Evolutionary conservation across 179 eudicot genomes (phyloP).

Genomic region (Amaranthus tricolor): DNA sequence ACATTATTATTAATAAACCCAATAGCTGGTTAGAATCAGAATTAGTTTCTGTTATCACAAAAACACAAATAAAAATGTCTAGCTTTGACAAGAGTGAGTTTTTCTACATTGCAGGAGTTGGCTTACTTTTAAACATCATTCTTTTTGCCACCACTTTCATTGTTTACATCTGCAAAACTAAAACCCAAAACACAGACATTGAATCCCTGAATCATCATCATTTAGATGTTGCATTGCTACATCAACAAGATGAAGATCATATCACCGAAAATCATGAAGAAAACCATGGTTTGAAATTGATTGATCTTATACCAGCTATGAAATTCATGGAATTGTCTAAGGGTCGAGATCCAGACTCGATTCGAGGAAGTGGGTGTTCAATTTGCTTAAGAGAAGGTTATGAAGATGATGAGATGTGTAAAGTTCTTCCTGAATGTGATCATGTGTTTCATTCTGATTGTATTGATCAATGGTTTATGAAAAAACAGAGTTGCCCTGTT

Average conservation of each 20-base stretch:
- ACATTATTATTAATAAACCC: not conserved
- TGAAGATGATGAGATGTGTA: slow-evolving; percentile 30
- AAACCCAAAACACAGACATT: slow-evolving; percentile 7
- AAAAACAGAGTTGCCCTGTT: slow-evolving; percentile 30
- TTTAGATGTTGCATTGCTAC: too few species aligned
- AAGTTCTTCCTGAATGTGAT: slow-evolving; percentile 28
- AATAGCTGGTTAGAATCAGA: not conserved
- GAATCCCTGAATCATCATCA: slow-evolving; percentile 14
- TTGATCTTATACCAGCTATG: slow-evolving; percentile 20
- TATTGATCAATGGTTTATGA: slow-evolving; percentile 32
- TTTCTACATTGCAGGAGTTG: slow-evolving; percentile 26
- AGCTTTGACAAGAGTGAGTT: slow-evolving; percentile 17
- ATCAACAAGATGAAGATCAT: not conserved
- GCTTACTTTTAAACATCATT: slow-evolving; percentile 24
- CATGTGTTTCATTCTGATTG: slow-evolving; percentile 33
- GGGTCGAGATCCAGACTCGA: not conserved
- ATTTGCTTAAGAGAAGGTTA: slow-evolving; percentile 29
- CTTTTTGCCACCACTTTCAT: slow-evolving; percentile 21
- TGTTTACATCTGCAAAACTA: slow-evolving; percentile 17
- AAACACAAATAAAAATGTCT: slow-evolving; percentile 12
- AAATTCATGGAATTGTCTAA: slow-evolving; percentile 3
- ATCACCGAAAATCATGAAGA: not conserved
- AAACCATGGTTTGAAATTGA: not conserved
- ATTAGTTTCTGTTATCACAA: not conserved
- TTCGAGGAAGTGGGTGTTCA: slow-evolving; percentile 21